A percentile compares a stretch with the other conserved stretches of the same genome.
Conservation (phyloP, 306 rosid species). For the Pachyrhizus erosus region DNA sequence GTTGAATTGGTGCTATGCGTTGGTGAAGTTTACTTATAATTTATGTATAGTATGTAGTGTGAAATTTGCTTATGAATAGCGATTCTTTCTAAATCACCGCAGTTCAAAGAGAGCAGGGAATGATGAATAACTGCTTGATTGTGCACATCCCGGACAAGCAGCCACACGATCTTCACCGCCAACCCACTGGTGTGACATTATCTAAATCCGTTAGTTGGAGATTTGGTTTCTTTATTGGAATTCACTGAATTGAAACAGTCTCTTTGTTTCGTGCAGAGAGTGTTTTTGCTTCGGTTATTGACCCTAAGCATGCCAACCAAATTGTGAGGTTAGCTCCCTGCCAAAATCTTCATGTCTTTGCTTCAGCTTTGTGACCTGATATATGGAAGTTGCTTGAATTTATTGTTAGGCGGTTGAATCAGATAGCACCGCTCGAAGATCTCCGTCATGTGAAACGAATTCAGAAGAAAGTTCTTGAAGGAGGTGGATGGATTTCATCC, state of each 20-base stretch:
- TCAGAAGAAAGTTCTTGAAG: constrained; percentile 66
- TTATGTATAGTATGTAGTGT: not conserved
- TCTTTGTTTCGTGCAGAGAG: constrained; percentile 45
- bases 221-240: not conserved
- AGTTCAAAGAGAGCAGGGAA: not conserved
- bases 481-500: constrained; percentile 46
- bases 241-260: not conserved
- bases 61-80: not conserved
- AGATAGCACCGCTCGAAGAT: constrained; percentile 68
- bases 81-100: not conserved
- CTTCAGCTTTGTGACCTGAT: constrained; percentile 1
- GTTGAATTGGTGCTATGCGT: not conserved
- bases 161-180: constrained; percentile 63
- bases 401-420: constrained; percentile 68
- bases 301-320: constrained; percentile 75
- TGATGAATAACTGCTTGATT: constrained; percentile 39
- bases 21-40: not conserved
- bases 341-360: not conserved
- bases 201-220: not conserved
- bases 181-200: constrained; percentile 73
- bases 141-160: constrained; percentile 70
- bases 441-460: constrained; percentile 84
- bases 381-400: not conserved
- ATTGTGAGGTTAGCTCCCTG: constrained; percentile 67
- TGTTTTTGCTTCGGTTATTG: constrained; percentile 67